Conservation (phyloP, 345 rosid species). For the Pelargonium nanum region DNA sequence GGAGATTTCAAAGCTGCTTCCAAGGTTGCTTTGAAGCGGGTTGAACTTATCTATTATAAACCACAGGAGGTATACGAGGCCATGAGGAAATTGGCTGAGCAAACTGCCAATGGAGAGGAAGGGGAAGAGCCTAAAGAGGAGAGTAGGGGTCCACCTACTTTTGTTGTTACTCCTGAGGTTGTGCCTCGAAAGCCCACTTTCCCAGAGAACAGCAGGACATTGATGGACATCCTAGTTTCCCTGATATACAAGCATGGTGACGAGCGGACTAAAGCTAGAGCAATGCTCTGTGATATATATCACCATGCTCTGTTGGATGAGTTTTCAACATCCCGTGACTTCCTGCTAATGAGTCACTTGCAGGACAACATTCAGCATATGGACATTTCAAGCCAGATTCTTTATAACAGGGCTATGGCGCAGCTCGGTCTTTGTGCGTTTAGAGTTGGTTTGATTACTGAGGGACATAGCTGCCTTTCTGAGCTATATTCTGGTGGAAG, state of each 20-base stretch:
- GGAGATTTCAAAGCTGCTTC: constrained; percentile 76
- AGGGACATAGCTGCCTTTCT: constrained; percentile 77
- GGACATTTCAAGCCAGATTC: constrained; percentile 92
- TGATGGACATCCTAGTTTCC: constrained; percentile 81
- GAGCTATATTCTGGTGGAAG: constrained; percentile 90
- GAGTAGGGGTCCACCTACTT: constrained; percentile 52
- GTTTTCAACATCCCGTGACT: constrained; percentile 67
- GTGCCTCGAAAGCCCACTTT: constrained; percentile 85
- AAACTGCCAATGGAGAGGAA: constrained; percentile 27
- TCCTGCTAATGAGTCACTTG: constrained; percentile 86
- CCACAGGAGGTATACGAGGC: constrained; percentile 94
- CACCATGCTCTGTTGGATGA: constrained; percentile 79
- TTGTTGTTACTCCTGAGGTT: constrained; percentile 62
- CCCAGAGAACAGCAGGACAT: constrained; percentile 71
- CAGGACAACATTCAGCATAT: constrained; percentile 80
- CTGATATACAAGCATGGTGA: constrained; percentile 87
- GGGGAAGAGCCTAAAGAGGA: constrained; percentile 47
- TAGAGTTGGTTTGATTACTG: constrained; percentile 63
- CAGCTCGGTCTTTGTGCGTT: constrained; percentile 95
- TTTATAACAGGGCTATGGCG: constrained; percentile 92
- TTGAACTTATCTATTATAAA: constrained; percentile 80
- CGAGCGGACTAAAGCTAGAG: constrained; percentile 95
- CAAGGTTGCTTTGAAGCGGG: constrained; percentile 67
- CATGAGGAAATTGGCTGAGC: constrained; percentile 84
- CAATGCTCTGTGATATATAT: constrained; percentile 93